These are phyloP conservation scores for Hygrocybe punicea DNA, from an alignment of 768 basidiomycete species.

Conservation along the genomic window DNA sequence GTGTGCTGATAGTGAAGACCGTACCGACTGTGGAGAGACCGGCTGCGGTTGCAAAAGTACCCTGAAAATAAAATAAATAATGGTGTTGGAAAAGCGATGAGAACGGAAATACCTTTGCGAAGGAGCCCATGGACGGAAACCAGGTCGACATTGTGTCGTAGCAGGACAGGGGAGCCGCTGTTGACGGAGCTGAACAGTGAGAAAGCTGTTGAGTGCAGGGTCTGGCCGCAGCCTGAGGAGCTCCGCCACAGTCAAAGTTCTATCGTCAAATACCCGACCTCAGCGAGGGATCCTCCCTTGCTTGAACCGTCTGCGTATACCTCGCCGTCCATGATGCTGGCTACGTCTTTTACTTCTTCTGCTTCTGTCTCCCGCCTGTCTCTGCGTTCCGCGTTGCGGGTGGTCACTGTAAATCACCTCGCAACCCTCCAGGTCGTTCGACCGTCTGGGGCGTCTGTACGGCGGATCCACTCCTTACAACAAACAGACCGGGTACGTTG, in stretches of 20 bases:
- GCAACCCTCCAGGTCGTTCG: background rate
- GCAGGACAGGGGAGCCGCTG: too few species aligned
- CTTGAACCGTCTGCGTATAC: too few species aligned
- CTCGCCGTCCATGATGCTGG: background rate
- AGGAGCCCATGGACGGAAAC: conserved; percentile 45
- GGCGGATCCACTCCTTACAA: background rate
- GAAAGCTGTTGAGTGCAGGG: too few species aligned
- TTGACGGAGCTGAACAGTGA: too few species aligned
- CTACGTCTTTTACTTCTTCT: background rate
- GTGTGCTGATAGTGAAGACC: conserved; percentile 12
- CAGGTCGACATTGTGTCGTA: conserved; percentile 31
- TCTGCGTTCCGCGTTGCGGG: background rate
- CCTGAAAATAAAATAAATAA: conserved; percentile 33
- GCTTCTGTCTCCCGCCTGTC: background rate
- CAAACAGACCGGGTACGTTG: background rate
- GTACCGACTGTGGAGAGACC: conserved; percentile 56
- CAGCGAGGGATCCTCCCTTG: too few species aligned
- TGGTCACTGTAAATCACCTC: background rate
- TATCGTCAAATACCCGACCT: too few species aligned
- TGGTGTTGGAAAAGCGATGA: background rate
- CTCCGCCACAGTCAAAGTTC: too few species aligned
- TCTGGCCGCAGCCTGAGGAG: too few species aligned
- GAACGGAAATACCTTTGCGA: conserved; percentile 40
- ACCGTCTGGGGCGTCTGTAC: background rate
- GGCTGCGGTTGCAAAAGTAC: conserved; percentile 53